A percentile compares a stretch with the other conserved stretches of the same genome.
Evolutionary conservation across 1,284 basidiomycete genomes (phyloP).

Genomic region (Golubevia sp.): DNA sequence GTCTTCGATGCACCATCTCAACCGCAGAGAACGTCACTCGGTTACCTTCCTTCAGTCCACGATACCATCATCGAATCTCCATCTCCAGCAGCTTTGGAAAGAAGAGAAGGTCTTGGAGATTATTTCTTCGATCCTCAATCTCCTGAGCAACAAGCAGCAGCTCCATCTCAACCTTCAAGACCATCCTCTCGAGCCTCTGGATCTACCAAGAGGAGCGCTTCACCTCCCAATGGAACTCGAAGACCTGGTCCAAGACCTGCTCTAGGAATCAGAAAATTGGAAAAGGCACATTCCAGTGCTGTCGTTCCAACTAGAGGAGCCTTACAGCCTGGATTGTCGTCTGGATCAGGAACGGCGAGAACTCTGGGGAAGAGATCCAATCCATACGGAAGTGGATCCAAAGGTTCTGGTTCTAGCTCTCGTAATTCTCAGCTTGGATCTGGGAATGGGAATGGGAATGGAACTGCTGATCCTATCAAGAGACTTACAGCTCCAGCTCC

Average conservation of each 20-base stretch:
- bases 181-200: slow-evolving; percentile 24
- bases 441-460: not conserved
- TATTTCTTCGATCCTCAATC: slow-evolving; percentile 52
- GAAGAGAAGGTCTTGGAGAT: slow-evolving; percentile 27
- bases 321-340: not conserved
- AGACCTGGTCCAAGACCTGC: slow-evolving; percentile 5
- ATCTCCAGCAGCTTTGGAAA: slow-evolving; percentile 26
- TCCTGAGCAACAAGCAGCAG: slow-evolving; percentile 27
- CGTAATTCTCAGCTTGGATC: not conserved
- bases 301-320: slow-evolving; percentile 15
- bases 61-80: slow-evolving; percentile 21
- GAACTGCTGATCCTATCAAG: not conserved
- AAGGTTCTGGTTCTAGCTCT: not conserved
- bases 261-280: slow-evolving; percentile 22
- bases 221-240: not conserved
- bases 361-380: slow-evolving; percentile 37
- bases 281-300: slow-evolving; percentile 24
- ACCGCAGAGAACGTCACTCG: not conserved
- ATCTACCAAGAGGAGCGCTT: slow-evolving; percentile 22
- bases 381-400: slow-evolving; percentile 17
- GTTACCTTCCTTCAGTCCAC: slow-evolving; percentile 1
- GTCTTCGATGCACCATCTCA: not conserved
- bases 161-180: slow-evolving; percentile 7
- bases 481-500: not conserved
- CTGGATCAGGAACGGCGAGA: not conserved